Conservation (phyloP, 257 asterid genomes). For the Echium plantagineum region DNA sequence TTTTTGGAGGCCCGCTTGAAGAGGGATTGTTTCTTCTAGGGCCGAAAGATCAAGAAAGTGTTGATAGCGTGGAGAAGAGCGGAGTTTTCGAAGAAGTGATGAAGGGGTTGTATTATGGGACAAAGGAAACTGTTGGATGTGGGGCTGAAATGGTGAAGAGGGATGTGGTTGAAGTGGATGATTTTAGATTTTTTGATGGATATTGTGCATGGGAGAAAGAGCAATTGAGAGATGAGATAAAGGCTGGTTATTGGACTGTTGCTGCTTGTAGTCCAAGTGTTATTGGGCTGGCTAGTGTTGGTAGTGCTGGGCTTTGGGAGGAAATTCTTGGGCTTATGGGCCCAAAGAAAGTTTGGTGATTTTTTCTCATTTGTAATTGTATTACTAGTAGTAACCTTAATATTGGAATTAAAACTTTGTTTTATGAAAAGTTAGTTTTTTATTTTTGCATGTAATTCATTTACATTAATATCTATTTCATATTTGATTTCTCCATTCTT, state of each 20-base stretch:
- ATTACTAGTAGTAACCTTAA: not conserved
- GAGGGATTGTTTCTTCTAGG: constrained; percentile 57
- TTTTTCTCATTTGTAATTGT: not conserved
- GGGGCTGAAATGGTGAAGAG: constrained; percentile 87
- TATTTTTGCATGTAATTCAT: not conserved
- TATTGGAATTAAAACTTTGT: not conserved
- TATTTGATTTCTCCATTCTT: not conserved
- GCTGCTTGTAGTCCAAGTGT: constrained; percentile 72
- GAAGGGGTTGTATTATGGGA: constrained; percentile 70
- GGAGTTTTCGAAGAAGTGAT: constrained; percentile 72
- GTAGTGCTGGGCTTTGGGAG: constrained; percentile 64
- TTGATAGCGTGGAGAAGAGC: constrained; percentile 32
- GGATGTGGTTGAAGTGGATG: constrained; percentile 31
- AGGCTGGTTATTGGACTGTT: constrained; percentile 76
- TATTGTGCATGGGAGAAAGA: constrained; percentile 75
- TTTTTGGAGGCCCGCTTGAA: constrained; percentile 86
- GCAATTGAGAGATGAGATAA: constrained; percentile 60
- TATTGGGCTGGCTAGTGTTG: constrained; percentile 38
- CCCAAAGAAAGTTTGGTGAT: constrained; percentile 58
- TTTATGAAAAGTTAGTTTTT: no score
- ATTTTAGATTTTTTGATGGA: constrained; percentile 73
- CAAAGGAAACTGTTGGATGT: constrained; percentile 60
- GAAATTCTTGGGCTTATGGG: not conserved
- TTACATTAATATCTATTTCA: not conserved
- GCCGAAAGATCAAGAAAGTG: constrained; percentile 17